Percentiles rank a stretch among this genome's conserved stretches.
Conservation (phyloP, 2,329 filamentous ascomycete genomes). For the Pezicula carpinea region DNA sequence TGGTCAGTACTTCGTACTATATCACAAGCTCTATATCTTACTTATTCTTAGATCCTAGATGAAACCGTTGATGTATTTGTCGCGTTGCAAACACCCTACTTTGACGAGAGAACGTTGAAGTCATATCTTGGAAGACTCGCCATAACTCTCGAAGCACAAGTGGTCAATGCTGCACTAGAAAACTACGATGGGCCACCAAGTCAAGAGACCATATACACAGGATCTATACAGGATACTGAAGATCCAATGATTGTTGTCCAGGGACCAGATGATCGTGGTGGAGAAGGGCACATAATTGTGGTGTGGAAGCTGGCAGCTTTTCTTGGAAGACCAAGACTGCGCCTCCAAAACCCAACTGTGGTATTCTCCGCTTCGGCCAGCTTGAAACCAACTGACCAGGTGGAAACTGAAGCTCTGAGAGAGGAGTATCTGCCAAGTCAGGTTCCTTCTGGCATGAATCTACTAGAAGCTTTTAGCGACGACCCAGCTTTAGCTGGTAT, state of each 20-base stretch:
- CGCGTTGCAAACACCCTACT: conserved; percentile 59
- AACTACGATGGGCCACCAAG: conserved; percentile 39
- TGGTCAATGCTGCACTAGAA: conserved; percentile 51
- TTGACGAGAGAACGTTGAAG: conserved; percentile 51
- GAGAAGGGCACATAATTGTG: conserved; percentile 42
- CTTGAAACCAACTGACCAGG: conserved; percentile 47
- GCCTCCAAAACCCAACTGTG: conserved; percentile 61
- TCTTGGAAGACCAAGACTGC: conserved; percentile 54
- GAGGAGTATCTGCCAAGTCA: conserved; percentile 67
- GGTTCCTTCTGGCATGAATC: conserved; percentile 65
- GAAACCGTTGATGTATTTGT: conserved; percentile 67
- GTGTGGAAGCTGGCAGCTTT: conserved; percentile 58
- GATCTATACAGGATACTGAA: conserved; percentile 43
- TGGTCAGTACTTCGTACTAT: conserved; percentile 46
- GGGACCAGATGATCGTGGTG: conserved; percentile 34
- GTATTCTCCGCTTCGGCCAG: conserved; percentile 61
- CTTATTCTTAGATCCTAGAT: conserved; percentile 57
- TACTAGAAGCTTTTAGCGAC: conserved; percentile 68
- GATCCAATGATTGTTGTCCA: conserved; percentile 44
- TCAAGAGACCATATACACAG: conserved; percentile 57
- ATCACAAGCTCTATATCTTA: conserved; percentile 33
- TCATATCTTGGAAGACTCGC: conserved; percentile 58
- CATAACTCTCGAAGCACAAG: conserved; percentile 62
- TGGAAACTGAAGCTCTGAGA: conserved; percentile 36
- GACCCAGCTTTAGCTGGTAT: conserved; percentile 57